Base-by-base conservation (phyloP, 345 rosid genomes). In the Eucalyptus erythrocorys region DNA sequence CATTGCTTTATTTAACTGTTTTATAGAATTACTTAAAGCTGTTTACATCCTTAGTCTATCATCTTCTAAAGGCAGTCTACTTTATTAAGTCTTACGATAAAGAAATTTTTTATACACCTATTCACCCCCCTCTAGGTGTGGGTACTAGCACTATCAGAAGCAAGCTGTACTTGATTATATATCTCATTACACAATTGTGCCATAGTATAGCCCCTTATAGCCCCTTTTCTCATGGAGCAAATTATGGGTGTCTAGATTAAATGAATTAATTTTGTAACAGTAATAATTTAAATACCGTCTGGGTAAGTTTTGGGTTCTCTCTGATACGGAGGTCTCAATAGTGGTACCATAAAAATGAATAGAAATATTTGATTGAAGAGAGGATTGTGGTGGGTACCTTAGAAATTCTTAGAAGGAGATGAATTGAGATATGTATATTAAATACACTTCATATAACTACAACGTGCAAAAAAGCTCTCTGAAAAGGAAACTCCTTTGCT, bases 81-180 rank as follows among this genome's bases (percentile, higher is more conserved):
- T n/a, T n/a, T n/a, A n/a, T n/a, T n/a, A n/a, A n/a, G n/a, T n/a
- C n/a, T n/a, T n/a, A n/a, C n/a, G n/a, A n/a, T n/a, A n/a, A n/a
- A n/a, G n/a, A n/a, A n/a, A n/a, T n/a, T n/a, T n/a, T n/a, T n/a
- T n/a, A n/a, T n/a, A n/a, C n/a, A n/a, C n/a, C n/a, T n/a, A n/a
- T n/a, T n/a, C n/a, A n/a, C n/a, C n/a, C n/a, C n/a, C n/a, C n/a
- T n/a, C n/a, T n/a, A n/a, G n/a, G n/a, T n/a, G n/a, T n/a, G n/a
- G n/a, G n/a, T n/a, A n/a, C n/a, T n/a, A n/a, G n/a, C n/a, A n/a
- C n/a, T n/a, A n/a, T n/a, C n/a, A n/a, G 37, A 85, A 80, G 86
- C 86, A 88, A 45, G 89, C 89, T 47, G 91, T 90, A 68, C 87
- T 85, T 11, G 89, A 87, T 85, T 93, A 87, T 88, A 93, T 94